A percentile compares a stretch with the other conserved stretches of the same genome.
These are phyloP conservation scores for Whalleya microplaca DNA, from an alignment of 2,329 filamentous ascomycete species.

Conservation along the genomic window DNA sequence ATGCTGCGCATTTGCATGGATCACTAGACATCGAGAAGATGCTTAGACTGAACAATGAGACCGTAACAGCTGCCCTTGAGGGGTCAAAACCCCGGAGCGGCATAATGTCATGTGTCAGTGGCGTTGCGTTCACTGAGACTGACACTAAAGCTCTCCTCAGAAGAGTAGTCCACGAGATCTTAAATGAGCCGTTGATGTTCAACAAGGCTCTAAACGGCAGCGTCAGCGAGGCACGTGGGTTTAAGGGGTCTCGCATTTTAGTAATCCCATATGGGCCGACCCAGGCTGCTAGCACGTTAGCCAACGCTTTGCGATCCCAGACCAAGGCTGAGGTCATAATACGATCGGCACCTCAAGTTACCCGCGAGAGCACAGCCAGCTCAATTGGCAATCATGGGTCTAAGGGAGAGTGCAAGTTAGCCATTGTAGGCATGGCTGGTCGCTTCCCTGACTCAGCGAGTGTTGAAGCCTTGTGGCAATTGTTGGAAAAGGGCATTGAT, in stretches of 20 bases:
- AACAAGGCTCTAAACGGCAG: conserved; percentile 53
- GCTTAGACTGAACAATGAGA: conserved; percentile 47
- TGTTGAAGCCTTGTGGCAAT: conserved; percentile 74
- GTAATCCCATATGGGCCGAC: conserved; percentile 56
- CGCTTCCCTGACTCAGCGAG: conserved; percentile 75
- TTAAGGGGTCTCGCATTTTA: conserved; percentile 45
- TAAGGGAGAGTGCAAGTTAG: conserved; percentile 67
- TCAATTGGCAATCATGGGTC: conserved; percentile 52
- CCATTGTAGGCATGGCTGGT: conserved; percentile 83
- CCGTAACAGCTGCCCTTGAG: conserved; percentile 44
- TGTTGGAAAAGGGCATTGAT: conserved; percentile 74
- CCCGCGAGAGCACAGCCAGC: conserved; percentile 39
- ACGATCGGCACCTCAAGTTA: conserved; percentile 41
- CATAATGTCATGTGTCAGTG: conserved; percentile 56
- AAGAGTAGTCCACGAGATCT: conserved; percentile 51
- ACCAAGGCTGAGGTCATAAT: conserved; percentile 49
- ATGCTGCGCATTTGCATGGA: conserved; percentile 57
- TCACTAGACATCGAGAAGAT: conserved; percentile 48
- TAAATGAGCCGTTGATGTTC: conserved; percentile 54
- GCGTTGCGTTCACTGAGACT: conserved; percentile 44
- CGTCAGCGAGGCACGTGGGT: conserved; percentile 45
- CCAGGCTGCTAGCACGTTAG: conserved; percentile 51
- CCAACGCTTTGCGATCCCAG: conserved; percentile 46
- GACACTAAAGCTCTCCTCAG: conserved; percentile 48
- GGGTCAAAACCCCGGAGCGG: conserved; percentile 49